phyloP scores from a whole-genome alignment of 1,284 basidiomycete species.

The Pterulicium gracile region DNA sequence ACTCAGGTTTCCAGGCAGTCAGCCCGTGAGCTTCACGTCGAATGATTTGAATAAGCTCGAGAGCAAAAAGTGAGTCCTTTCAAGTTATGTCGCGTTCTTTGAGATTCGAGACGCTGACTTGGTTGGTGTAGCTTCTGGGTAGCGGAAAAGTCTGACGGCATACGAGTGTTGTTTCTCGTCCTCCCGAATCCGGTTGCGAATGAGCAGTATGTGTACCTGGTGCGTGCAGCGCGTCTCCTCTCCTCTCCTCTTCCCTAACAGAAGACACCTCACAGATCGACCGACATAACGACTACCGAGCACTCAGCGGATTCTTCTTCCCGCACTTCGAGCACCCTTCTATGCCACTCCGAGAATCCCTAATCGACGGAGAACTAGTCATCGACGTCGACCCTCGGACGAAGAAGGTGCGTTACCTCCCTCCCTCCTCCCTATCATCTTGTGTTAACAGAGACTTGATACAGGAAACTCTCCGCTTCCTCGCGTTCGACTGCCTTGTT shows the following conservation, averaged over 20 bases:
- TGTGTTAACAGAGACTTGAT: conserved; percentile 3
- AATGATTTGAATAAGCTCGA: conserved; percentile 70
- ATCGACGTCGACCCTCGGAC: conserved; percentile 77
- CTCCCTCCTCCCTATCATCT: conserved; percentile 9
- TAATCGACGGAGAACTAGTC: conserved; percentile 94
- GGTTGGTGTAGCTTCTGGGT: conserved; percentile 79
- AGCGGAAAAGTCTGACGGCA: conserved; percentile 98
- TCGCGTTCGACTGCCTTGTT: conserved; percentile 92
- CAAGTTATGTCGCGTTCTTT: conserved; percentile 7
- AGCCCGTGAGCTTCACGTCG: conserved; percentile 80
- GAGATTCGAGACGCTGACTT: conserved; percentile 3
- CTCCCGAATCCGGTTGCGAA: conserved; percentile 54
- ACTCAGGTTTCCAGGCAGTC: conserved; percentile 81
- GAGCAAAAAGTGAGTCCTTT: conserved; percentile 63
- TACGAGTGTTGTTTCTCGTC: conserved; percentile 84
- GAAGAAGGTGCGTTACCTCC: conserved; percentile 38
- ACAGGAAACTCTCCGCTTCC: conserved; percentile 74
- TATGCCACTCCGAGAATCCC: conserved; percentile 62
- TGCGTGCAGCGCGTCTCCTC: conserved; percentile 32
- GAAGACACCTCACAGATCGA: conserved; percentile 59
- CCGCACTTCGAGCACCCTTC: conserved; percentile 72
- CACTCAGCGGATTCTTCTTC: conserved; percentile 72
- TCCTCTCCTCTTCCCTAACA: conserved; percentile 1
- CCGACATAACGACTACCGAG: conserved; percentile 83
- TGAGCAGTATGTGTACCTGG: conserved; percentile 75